Percentiles rank a stretch among this genome's conserved stretches.
Conservation (phyloP, 306 rosid genomes). For the Vigna unguiculata region DNA sequence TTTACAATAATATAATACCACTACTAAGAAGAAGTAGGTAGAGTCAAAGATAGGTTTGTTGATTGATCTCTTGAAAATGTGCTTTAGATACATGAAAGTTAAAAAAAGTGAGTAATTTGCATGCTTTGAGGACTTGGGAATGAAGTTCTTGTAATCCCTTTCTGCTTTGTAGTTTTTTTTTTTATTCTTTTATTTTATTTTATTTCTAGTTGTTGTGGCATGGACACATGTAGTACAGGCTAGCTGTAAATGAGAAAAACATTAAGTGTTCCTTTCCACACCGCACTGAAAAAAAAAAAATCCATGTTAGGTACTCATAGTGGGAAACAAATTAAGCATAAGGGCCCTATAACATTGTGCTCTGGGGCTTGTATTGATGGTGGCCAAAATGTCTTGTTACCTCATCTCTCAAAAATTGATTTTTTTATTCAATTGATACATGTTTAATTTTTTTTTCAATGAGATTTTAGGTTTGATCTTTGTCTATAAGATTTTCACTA, state of each 20-base stretch:
- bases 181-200: not conserved
- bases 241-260: conserved; percentile 48
- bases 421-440: not conserved
- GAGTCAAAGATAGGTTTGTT: conserved; percentile 62
- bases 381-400: conserved; percentile 38
- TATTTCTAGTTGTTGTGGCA: not conserved
- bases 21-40: conserved; percentile 32
- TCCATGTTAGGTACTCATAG: conserved; percentile 43
- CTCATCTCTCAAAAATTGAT: not conserved
- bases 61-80: conserved; percentile 46
- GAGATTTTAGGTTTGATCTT: not conserved
- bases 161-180: not conserved
- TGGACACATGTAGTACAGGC: conserved; percentile 45
- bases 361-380: conserved; percentile 51
- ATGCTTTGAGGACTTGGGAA: conserved; percentile 42
- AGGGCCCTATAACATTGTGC: conserved; percentile 54
- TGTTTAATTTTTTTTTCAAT: not conserved
- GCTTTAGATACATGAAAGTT: conserved; percentile 33
- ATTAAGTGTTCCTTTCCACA: conserved; percentile 31
- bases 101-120: conserved; percentile 33
- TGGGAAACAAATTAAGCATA: conserved; percentile 65
- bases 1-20: conserved; percentile 11
- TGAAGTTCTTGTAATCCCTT: conserved; percentile 37
- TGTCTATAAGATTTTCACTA: not conserved
- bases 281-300: conserved; percentile 37